Percentiles rank a stretch among this genome's conserved stretches.
phyloP scores from a whole-genome alignment of 2,329 filamentous ascomycete genomes.

The Trichoderma aggressivum region DNA sequence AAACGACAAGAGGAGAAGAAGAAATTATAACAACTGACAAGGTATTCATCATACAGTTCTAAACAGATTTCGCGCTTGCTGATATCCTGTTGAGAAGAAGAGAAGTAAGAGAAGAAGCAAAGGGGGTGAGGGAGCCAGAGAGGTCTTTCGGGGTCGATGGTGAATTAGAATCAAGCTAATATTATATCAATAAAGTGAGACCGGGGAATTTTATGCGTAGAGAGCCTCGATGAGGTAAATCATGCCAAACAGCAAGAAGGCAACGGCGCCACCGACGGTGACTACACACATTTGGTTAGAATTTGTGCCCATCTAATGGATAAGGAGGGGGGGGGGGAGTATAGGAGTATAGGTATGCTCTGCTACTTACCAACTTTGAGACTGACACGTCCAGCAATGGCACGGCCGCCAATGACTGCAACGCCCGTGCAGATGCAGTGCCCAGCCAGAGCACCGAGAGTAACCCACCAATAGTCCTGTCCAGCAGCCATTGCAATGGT shows the following conservation, averaged over 20 bases:
- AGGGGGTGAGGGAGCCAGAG: neutral
- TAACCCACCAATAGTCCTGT: constrained; percentile 99
- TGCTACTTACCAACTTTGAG: constrained; percentile 82
- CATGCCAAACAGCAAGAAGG: constrained; percentile 86
- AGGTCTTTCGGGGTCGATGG: neutral
- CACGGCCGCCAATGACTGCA: constrained; percentile 86
- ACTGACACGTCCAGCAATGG: constrained; percentile 90
- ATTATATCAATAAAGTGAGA: neutral
- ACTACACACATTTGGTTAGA: constrained; percentile 53
- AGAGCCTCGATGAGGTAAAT: constrained; percentile 86
- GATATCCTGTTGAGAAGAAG: constrained; percentile 12
- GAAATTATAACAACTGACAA: neutral
- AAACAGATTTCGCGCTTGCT: constrained; percentile 4
- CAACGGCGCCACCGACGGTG: constrained; percentile 83
- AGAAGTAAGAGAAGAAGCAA: neutral
- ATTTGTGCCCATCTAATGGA: neutral
- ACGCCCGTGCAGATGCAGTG: constrained; percentile 88
- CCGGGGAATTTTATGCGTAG: constrained; percentile 41
- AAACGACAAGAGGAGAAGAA: neutral
- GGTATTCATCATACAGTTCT: neutral
- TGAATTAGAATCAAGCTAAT: constrained; percentile 11
- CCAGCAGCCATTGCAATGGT: constrained; percentile 99
- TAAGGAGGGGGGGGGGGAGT: neutral
- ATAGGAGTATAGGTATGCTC: neutral
- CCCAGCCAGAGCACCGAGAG: constrained; percentile 78